Evolutionary conservation across 179 eudicot species (phyloP), one percentile per base, ranked within the genome.

Genomic region (Vitellaria paradoxa): DNA sequence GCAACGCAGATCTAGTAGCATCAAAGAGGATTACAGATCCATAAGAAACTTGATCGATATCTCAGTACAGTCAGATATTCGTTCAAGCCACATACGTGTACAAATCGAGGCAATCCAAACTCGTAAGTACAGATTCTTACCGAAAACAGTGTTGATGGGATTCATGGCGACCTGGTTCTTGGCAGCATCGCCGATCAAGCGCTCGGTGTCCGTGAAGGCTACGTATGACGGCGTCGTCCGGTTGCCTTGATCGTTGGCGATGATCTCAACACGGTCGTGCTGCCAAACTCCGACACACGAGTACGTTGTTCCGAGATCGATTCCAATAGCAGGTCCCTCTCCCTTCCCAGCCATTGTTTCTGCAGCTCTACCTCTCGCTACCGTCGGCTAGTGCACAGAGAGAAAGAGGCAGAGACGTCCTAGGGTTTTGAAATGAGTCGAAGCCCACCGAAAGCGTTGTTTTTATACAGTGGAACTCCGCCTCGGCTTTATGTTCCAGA

Each of bases 141-240:
- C 84, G 49, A 82, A 82, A 63, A 82, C 84, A 73, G 84, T 82
- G 79, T 82, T 82, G 10, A 78, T 70, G 49, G 84, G 84, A 75
- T 82, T 82, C 82, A 80, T 80, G 55, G 82, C 82, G 76, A 80
- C 82, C 76, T 80, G 82, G 67, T 80, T 80, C 82, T 80, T 80
- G 10, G 82, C 82, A 0, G 82, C 82, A 42, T 80, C 82, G 9
- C 82, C 82, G 55, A 80, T 78, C 30, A 82, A 24, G 9, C 84
- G 63, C 76, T 82, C 84, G 17, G 81, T 12, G 17, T 82, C 84
- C 2, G 84, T 82, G 77, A 82, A 82, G 24, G 76, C 84, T 0
- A 82, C 84, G n/a, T 82, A 82, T 0, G 81, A 78, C 65, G 84
- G 84, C 23, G 84, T 82, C 55, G 84, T 82, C 8, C 84, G 46